Evolutionary conservation across 2,329 filamentous ascomycete genomes (phyloP).

Genomic region (Monosporascus sp.): DNA sequence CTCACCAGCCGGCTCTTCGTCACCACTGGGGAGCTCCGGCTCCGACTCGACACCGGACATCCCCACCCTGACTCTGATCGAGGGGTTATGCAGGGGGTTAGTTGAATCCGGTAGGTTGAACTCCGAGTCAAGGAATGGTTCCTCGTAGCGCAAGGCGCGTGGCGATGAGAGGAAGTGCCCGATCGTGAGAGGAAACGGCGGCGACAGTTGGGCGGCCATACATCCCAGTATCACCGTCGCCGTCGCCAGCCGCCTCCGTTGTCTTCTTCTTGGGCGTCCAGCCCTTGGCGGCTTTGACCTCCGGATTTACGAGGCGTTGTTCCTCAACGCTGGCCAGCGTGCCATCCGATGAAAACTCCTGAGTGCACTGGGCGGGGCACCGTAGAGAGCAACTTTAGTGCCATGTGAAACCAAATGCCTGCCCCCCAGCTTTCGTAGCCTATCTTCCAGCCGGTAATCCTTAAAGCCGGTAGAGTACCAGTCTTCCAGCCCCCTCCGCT

Average conservation of each 20-base stretch:
- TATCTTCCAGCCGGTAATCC: conserved; percentile 59
- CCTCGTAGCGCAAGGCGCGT: conserved; percentile 29
- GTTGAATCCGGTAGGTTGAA: conserved; percentile 25
- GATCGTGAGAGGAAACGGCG: conserved; percentile 2
- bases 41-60: background rate
- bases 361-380: conserved; percentile 41
- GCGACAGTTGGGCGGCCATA: too few species aligned
- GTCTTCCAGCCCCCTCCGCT: too few species aligned
- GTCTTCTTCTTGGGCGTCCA: too few species aligned
- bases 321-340: too few species aligned
- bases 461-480: too few species aligned
- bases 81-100: background rate
- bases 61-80: background rate
- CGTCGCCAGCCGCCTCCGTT: too few species aligned
- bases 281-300: too few species aligned
- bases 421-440: conserved; percentile 75
- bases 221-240: too few species aligned
- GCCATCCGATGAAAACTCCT: too few species aligned
- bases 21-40: too few species aligned
- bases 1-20: too few species aligned
- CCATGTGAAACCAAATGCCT: conserved; percentile 79
- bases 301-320: too few species aligned
- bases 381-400: conserved; percentile 68
- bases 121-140: conserved; percentile 27
- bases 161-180: conserved; percentile 4